Conservation (phyloP, 192 early-diverging fungal species). For the Glomus cerebriforme region DNA sequence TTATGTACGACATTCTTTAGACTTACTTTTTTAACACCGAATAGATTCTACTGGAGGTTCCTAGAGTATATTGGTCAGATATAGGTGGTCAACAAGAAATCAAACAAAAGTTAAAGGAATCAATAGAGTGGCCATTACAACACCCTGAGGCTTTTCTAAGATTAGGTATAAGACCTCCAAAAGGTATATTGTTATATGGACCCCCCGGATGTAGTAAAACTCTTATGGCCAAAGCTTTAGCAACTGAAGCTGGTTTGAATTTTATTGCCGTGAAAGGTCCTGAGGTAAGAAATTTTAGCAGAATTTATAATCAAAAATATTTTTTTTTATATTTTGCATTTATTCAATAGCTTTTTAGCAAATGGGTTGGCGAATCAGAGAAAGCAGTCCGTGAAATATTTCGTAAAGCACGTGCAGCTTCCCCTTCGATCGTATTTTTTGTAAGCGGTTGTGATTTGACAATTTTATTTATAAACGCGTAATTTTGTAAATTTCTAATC, state of each 20-base stretch:
- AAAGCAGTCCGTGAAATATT: constrained; percentile 96
- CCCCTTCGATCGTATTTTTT: constrained; percentile 97
- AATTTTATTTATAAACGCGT: not conserved
- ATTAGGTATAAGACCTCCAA: constrained; percentile 92
- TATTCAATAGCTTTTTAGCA: constrained; percentile 82
- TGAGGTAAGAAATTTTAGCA: constrained; percentile 61
- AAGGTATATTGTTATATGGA: constrained; percentile 96
- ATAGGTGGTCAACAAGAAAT: constrained; percentile 94
- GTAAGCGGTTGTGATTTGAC: constrained; percentile 51
- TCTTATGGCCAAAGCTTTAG: constrained; percentile 95
- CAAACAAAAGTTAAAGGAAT: constrained; percentile 89
- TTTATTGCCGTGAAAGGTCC: constrained; percentile 99
- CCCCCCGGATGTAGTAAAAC: constrained; percentile 99
- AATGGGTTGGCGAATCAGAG: constrained; percentile 99
- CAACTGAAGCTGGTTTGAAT: constrained; percentile 94
- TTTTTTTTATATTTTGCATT: not conserved
- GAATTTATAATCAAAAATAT: not conserved
- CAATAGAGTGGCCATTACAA: constrained; percentile 97
- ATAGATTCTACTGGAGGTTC: constrained; percentile 86
- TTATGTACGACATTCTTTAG: not conserved
- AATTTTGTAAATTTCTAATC: not conserved
- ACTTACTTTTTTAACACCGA: not conserved
- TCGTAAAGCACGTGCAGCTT: constrained; percentile 88
- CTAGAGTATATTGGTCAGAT: constrained; percentile 89
- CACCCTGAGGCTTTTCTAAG: constrained; percentile 89